Percentiles rank a stretch among this genome's conserved stretches.
These are phyloP conservation scores for Pholiota microspora DNA, from an alignment of 768 basidiomycete genomes.

Conservation along the genomic window DNA sequence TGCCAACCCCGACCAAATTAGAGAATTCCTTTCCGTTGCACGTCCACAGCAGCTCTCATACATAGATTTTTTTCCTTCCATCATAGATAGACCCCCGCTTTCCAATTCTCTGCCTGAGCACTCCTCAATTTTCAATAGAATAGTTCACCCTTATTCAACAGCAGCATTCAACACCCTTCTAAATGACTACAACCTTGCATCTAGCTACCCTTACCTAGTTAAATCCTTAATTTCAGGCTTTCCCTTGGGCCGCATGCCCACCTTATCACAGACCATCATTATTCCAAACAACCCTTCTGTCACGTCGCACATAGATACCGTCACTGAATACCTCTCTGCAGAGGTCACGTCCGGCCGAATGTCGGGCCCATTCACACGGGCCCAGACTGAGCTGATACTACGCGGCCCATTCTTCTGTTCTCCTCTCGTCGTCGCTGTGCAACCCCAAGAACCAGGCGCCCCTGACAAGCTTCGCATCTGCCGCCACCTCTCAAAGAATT, in stretches of 20 bases:
- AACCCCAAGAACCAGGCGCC: background rate
- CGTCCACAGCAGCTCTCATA: background rate
- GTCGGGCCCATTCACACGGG: background rate
- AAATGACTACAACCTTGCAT: background rate
- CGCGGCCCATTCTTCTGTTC: background rate
- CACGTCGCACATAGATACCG: background rate
- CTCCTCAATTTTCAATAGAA: background rate
- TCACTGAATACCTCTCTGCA: background rate
- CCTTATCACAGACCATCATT: background rate
- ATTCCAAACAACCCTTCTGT: background rate
- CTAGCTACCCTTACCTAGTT: background rate
- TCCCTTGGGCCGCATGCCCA: conserved; percentile 30
- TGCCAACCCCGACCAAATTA: background rate
- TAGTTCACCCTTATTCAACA: background rate
- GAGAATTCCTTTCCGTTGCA: background rate
- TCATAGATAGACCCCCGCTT: background rate
- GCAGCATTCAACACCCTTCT: background rate
- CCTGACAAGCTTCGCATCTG: background rate
- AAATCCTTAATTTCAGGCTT: conserved; percentile 20
- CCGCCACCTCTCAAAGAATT: background rate
- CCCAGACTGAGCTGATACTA: background rate
- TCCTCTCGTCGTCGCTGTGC: background rate
- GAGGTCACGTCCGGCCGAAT: background rate
- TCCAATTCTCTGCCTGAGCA: background rate
- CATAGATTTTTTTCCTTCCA: background rate